Percentiles rank a stretch among this genome's conserved stretches.
Conservation (phyloP, 352 stramenopile genomes). For the Pythium chondricola region DNA sequence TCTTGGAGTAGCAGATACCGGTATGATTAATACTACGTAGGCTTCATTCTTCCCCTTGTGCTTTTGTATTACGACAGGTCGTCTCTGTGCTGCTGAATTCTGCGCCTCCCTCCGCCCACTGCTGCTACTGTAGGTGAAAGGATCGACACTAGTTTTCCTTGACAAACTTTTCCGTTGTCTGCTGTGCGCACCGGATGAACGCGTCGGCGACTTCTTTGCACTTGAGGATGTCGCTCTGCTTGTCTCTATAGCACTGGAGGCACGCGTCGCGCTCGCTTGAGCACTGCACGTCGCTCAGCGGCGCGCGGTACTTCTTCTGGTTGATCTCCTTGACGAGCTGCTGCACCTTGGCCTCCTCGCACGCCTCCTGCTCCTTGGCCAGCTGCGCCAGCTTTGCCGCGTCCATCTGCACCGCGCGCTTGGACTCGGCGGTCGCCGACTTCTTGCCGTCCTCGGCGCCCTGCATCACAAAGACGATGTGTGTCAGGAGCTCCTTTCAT, state of each 20-base stretch:
- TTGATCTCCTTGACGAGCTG: conserved; percentile 73
- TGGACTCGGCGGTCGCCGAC: conserved; percentile 42
- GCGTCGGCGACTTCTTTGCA: conserved; percentile 85
- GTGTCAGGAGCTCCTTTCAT: neutral
- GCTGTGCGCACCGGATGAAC: conserved; percentile 73
- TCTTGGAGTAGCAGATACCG: too few species aligned
- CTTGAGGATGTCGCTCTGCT: conserved; percentile 68
- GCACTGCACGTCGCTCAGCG: conserved; percentile 79
- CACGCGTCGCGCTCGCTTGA: conserved; percentile 67
- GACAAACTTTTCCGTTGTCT: conserved; percentile 78
- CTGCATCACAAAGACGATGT: conserved; percentile 13
- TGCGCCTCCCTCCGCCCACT: too few species aligned
- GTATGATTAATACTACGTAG: too few species aligned
- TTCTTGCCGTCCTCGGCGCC: conserved; percentile 69
- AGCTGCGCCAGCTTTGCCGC: conserved; percentile 46
- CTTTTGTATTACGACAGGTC: too few species aligned
- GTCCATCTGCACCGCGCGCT: conserved; percentile 19
- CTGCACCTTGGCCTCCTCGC: conserved; percentile 61
- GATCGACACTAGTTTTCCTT: conserved; percentile 54
- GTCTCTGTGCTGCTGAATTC: too few species aligned
- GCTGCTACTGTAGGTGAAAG: too few species aligned
- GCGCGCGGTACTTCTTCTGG: conserved; percentile 80
- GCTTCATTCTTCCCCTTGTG: too few species aligned
- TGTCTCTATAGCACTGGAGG: conserved; percentile 85
- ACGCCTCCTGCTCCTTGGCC: conserved; percentile 64